phyloP scores from a whole-genome alignment of 2,329 filamentous ascomycete species.

The Botryosphaeria dothidea region DNA sequence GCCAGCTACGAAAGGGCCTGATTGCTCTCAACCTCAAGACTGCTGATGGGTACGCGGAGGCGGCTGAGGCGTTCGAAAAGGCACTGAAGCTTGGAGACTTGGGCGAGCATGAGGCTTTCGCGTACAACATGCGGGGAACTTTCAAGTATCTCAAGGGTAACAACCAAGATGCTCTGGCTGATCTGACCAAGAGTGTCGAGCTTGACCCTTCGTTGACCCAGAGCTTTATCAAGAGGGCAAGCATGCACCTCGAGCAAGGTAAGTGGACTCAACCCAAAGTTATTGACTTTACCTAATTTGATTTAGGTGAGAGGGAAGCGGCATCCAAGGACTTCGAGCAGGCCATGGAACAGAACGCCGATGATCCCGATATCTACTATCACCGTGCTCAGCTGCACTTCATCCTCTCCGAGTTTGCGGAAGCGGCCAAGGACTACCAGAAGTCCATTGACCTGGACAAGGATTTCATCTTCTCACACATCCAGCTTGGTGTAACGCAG shows the following conservation, averaged over 20 bases:
- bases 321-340: conserved; percentile 85
- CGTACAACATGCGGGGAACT: conserved; percentile 94
- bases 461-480: conserved; percentile 98
- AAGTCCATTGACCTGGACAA: conserved; percentile 97
- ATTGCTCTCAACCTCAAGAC: conserved; percentile 82
- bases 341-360: conserved; percentile 79
- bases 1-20: conserved; percentile 81
- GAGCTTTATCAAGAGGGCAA: conserved; percentile 98
- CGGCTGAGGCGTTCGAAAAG: conserved; percentile 80
- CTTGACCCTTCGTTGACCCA: conserved; percentile 86
- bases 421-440: conserved; percentile 97
- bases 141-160: conserved; percentile 92
- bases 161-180: conserved; percentile 76
- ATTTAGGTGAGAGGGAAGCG: conserved; percentile 73
- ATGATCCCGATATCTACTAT: conserved; percentile 97
- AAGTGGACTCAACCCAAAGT: conserved; percentile 28
- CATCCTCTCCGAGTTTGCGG: conserved; percentile 89
- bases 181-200: conserved; percentile 91
- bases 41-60: conserved; percentile 87
- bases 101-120: conserved; percentile 81
- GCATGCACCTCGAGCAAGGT: conserved; percentile 95
- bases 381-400: conserved; percentile 98
- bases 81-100: conserved; percentile 81
- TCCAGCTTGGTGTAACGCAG: conserved; percentile 97
- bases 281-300: not conserved